Evolutionary conservation across 2,329 filamentous ascomycete genomes (phyloP), one percentile per base, ranked within the genome.

Genomic region (Colletotrichum limetticola): DNA sequence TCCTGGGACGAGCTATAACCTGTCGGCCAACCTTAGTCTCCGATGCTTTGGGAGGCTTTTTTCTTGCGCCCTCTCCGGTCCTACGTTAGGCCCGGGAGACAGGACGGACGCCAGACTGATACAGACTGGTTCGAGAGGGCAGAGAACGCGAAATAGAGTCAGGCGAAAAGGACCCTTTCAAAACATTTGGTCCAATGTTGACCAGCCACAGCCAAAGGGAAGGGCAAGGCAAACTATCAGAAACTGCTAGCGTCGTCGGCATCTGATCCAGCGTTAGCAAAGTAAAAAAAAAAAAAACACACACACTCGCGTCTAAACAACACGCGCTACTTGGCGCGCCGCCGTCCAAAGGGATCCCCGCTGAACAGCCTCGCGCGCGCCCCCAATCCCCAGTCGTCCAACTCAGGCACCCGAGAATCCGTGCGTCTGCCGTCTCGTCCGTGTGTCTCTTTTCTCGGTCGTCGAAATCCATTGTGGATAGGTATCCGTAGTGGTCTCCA

Each of bases 381-480:
- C 42, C 19, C 19, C 42, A n/a, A n/a, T 22, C 19, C 42, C 42
- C 42, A 19, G 19, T 49, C 19, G 42, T 49, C 7, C 19, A 49
- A 49, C 16, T 49, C 42, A 49, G 42, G 42, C 42, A 49, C 42
- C 42, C 42, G 42, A 49, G 19, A 49, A 49, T 56, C 69, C 26
- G 59, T 69, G 52, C 68, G 59, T 69, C n/a, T 14, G 28, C 6
- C 3, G 46, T 12, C 19, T 52, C 19, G 60, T 52, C 60, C 53
- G 28, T 68, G 58, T 72, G 61, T 72, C 52, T 37, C 69, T 72
- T 53, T 55, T 49, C 19, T 49, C 19, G 42, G 42, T 49, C 42
- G 19, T 49, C 42, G 5, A 49, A 63, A 28, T 26, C 37, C 16
- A 19, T 49, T 62, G 24, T 52, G 42, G 12, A 19, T 19, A 9